Base-by-base conservation (phyloP, 768 basidiomycete species). In the Leccinum variicolor region DNA sequence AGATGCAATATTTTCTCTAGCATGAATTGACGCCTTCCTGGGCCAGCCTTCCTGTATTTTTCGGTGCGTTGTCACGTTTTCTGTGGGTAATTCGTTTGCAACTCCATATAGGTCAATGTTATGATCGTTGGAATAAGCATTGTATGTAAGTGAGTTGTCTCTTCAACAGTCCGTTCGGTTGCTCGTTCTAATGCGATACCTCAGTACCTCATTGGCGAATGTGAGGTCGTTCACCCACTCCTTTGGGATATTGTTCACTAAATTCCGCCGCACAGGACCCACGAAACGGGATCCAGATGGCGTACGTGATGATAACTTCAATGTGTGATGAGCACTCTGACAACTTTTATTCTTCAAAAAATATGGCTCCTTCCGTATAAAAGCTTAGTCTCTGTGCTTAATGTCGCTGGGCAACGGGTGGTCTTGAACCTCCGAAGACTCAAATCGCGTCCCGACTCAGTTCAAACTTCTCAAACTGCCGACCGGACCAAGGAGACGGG, bases 361-460 rank as follows among this genome's bases (percentile, higher is more conserved):
- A 34, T 15, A 36, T 14, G 33, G 5, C 19, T 9, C n/a, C 19
- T 5, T 14, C n/a, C 23, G 8, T 28, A 26, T 6, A 34, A 63
- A 53, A 31, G 36, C 53, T 4, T 3, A 53, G 2, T 36, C 13
- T 64, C 64, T 4, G 6, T 67, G 2, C 50, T 66, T n/a, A 25
- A 39, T 14, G 25, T 66, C 9, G 23, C 31, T 6, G 65, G 65
- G 15, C 65, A 66, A 39, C 59, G 65, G 6, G 49, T 54, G 4
- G 55, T 65, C 21, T 53, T 65, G 17, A 65, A 65, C 43, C 57
- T 65, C n/a, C 54, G 58, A n/a, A 25, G 23, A 23, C 45, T 46
- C 14, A 46, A 25, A 19, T 46, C 45, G 13, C 43, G 23, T 13
- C 21, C 17, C 14, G 13, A 13, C 13, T 3, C 41, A 19, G 21